A percentile compares a stretch with the other conserved stretches of the same genome.
phyloP scores from a whole-genome alignment of 495 filamentous ascomycete species.

The Cercophora scortea region DNA sequence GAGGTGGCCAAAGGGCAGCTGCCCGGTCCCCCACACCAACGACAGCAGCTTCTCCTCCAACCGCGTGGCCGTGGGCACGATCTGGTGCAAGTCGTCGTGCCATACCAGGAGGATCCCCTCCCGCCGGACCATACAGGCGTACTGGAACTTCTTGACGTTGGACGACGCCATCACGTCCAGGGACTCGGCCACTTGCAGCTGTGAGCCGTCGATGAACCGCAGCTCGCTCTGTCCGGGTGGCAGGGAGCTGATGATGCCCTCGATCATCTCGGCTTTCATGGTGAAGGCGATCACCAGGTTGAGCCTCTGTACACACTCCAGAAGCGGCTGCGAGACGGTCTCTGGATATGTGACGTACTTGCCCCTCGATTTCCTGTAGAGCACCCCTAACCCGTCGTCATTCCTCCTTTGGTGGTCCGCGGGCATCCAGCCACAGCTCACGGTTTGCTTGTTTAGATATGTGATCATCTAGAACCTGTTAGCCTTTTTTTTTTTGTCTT shows the following conservation, averaged over 20 bases:
- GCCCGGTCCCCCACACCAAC: conserved; percentile 44
- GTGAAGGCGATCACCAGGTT: conserved; percentile 47
- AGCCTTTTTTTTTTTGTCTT: background rate
- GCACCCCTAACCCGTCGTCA: conserved; percentile 51
- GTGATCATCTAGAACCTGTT: conserved; percentile 67
- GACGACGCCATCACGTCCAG: conserved; percentile 46
- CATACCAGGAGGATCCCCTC: conserved; percentile 59
- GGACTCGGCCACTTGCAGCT: conserved; percentile 60
- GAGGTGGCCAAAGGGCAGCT: conserved; percentile 3
- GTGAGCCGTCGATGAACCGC: conserved; percentile 57
- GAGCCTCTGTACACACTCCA: conserved; percentile 46
- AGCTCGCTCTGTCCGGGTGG: conserved; percentile 56
- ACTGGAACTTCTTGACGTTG: conserved; percentile 57
- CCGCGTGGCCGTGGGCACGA: conserved; percentile 49
- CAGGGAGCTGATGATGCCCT: conserved; percentile 1
- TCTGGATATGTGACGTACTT: conserved; percentile 58
- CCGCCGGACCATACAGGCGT: conserved; percentile 58
- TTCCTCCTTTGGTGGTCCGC: conserved; percentile 31
- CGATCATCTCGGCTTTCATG: conserved; percentile 1
- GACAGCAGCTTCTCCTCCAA: conserved; percentile 62
- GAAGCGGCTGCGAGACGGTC: conserved; percentile 39
- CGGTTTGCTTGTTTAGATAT: conserved; percentile 65
- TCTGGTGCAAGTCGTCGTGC: conserved; percentile 60
- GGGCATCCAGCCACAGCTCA: conserved; percentile 55
- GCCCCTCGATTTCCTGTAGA: conserved; percentile 52